phyloP scores from a whole-genome alignment of 768 basidiomycete species.

The Nidularia pulvinata region DNA sequence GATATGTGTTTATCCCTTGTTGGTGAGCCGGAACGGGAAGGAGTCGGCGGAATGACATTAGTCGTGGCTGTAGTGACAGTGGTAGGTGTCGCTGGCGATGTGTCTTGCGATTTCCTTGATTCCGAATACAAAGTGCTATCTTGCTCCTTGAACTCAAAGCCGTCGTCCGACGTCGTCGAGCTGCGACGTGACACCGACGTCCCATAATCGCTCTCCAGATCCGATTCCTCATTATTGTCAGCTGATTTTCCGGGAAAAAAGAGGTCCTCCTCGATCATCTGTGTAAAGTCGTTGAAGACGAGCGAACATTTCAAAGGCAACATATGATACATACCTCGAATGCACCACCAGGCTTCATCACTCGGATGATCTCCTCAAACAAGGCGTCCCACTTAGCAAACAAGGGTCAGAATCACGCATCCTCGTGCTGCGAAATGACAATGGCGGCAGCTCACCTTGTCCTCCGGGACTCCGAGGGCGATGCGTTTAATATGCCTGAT shows the following conservation, averaged over 20 bases:
- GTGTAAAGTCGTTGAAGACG: neutral
- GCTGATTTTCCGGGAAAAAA: constrained; percentile 61
- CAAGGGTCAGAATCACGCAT: neutral
- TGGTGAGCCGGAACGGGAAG: neutral
- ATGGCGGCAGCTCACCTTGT: constrained; percentile 44
- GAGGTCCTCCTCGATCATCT: constrained; percentile 78
- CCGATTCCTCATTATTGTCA: constrained; percentile 29
- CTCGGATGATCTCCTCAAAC: constrained; percentile 67
- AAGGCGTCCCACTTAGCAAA: constrained; percentile 59
- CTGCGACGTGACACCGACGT: constrained; percentile 14
- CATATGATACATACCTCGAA: constrained; percentile 48
- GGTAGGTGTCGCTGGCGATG: neutral
- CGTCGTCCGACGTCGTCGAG: constrained; percentile 10
- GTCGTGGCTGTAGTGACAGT: neutral
- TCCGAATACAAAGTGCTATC: neutral
- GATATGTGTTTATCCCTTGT: neutral
- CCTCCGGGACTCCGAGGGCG: constrained; percentile 73
- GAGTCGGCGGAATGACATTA: neutral
- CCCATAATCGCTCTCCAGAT: constrained; percentile 18
- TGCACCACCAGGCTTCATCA: constrained; percentile 75
- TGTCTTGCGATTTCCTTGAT: constrained; percentile 1
- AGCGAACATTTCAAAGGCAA: neutral
- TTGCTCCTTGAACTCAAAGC: neutral
- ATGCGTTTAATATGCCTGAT: constrained; percentile 68
- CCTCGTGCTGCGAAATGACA: neutral